Conservation (phyloP, 768 basidiomycete genomes). For the Collybia sordida region DNA sequence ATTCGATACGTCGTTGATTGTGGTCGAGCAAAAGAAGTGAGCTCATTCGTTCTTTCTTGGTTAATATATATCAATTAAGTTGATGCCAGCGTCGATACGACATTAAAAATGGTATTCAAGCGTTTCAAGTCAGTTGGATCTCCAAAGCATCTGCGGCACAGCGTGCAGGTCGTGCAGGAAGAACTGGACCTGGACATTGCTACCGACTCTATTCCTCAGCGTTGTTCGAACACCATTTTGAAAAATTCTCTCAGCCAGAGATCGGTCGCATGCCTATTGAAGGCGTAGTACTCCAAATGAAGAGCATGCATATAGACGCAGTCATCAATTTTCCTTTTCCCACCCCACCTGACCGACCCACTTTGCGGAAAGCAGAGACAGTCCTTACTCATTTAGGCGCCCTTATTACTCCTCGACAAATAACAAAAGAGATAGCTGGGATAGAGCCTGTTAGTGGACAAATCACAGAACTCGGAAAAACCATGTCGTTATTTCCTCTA, state of each 20-base stretch:
- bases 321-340: conserved; percentile 99
- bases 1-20: conserved; percentile 98
- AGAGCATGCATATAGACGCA: conserved; percentile 96
- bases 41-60: conserved; percentile 1
- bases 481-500: conserved; percentile 93
- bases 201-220: conserved; percentile 97
- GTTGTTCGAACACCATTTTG: conserved; percentile 91
- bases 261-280: conserved; percentile 96
- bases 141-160: conserved; percentile 95
- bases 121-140: conserved; percentile 91
- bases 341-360: conserved; percentile 82
- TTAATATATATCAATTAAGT: background rate
- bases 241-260: conserved; percentile 84
- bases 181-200: conserved; percentile 97
- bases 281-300: conserved; percentile 97
- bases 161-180: conserved; percentile 93
- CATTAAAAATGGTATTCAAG: conserved; percentile 76
- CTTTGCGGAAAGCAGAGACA: conserved; percentile 79
- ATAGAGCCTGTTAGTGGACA: conserved; percentile 37
- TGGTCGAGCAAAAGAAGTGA: conserved; percentile 91
- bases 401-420: conserved; percentile 40
- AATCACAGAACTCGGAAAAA: conserved; percentile 87
- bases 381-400: conserved; percentile 84
- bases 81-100: conserved; percentile 79
- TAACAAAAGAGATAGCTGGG: conserved; percentile 10